phyloP scores from a whole-genome alignment of 176 grass and related monocot species.

The Oryza coarctata region DNA sequence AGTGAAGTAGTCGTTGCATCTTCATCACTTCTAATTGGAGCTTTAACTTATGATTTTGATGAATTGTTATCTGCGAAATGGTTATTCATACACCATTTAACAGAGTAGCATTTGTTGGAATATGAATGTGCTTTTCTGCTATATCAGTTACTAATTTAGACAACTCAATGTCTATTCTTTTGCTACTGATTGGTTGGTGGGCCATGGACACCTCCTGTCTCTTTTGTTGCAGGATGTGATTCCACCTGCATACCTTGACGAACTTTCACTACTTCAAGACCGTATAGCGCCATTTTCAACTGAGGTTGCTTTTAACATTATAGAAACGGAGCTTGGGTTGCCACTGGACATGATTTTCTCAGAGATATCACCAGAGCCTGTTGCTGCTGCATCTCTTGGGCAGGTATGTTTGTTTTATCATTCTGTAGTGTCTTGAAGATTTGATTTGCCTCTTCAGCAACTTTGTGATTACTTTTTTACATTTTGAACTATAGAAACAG shows the following conservation, averaged over 20 bases:
- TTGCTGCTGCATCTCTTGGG: conserved; percentile 93
- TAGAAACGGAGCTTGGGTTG: conserved; percentile 78
- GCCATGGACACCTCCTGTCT: not conserved
- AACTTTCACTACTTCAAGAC: conserved; percentile 92
- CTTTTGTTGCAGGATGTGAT: conserved; percentile 74
- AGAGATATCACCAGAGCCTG: conserved; percentile 77
- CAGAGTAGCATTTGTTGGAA: not conserved
- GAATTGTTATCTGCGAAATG: not conserved
- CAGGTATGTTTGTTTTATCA: conserved; percentile 52
- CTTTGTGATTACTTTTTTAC: not conserved
- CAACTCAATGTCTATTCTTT: not conserved
- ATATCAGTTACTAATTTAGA: not conserved
- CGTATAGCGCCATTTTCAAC: conserved; percentile 93
- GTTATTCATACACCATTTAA: not conserved
- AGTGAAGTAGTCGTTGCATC: not conserved
- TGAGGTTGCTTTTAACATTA: conserved; percentile 84
- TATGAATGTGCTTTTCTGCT: not conserved
- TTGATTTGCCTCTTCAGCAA: not conserved
- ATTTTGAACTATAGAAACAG: not conserved
- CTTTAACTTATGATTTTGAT: conserved; percentile 1
- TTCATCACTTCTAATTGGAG: not conserved
- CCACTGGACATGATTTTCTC: conserved; percentile 84
- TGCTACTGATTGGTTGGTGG: conserved; percentile 7
- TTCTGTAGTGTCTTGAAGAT: not conserved
- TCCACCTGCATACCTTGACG: conserved; percentile 88